A percentile compares a stretch with the other conserved stretches of the same genome.
phyloP scores from a whole-genome alignment of 139 green algal genomes.

The Medakamo hakoo region DNA sequence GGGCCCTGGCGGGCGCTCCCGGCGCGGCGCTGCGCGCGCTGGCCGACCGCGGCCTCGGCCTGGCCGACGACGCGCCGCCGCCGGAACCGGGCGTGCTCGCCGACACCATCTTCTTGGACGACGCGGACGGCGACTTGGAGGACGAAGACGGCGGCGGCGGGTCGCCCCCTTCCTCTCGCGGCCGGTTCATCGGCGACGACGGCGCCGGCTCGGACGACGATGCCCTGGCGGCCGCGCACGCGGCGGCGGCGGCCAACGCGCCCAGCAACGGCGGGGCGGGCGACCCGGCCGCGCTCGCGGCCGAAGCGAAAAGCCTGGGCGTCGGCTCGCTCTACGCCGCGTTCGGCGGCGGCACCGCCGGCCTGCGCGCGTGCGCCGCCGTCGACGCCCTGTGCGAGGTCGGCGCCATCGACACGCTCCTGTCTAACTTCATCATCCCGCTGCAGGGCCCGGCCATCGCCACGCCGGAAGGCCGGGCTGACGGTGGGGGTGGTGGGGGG shows the following conservation, averaged over 20 bases:
- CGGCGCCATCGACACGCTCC: constrained; percentile 83
- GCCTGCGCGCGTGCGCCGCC: constrained; percentile 63
- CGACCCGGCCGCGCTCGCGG: not conserved
- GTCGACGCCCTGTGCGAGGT: constrained; percentile 66
- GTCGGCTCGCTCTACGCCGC: constrained; percentile 59
- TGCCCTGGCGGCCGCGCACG: not conserved
- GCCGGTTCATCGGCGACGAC: too few species aligned
- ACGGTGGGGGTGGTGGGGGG: not conserved
- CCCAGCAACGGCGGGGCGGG: constrained; percentile 18
- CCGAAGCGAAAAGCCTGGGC: constrained; percentile 8
- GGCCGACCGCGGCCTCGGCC: constrained; percentile 10
- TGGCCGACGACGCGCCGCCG: not conserved
- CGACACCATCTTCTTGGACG: too few species aligned
- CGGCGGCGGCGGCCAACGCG: not conserved
- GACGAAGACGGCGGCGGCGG: too few species aligned
- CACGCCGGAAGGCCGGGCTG: constrained; percentile 16
- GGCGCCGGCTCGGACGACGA: not conserved
- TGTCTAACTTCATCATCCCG: constrained; percentile 86
- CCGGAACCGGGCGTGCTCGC: not conserved
- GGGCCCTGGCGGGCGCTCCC: constrained; percentile 58
- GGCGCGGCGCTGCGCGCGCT: constrained; percentile 52
- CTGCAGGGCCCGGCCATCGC: constrained; percentile 64
- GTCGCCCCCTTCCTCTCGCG: too few species aligned
- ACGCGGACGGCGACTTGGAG: too few species aligned
- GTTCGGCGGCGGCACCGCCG: constrained; percentile 46